Evolutionary conservation across 176 grass and related monocot species (phyloP), one percentile per base, ranked within the genome.

Genomic region (Elymus sibiricus): DNA sequence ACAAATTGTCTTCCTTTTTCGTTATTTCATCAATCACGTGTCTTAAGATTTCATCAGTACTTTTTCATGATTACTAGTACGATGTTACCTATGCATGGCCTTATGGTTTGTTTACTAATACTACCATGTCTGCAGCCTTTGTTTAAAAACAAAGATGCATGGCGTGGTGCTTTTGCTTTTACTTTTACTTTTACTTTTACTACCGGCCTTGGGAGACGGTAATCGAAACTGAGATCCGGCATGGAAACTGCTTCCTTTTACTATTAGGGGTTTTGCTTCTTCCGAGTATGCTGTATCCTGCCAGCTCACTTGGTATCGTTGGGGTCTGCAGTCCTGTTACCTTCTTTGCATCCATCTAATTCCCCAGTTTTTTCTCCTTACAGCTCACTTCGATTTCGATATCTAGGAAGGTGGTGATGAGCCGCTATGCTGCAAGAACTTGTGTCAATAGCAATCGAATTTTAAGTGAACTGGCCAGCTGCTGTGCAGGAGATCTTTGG

Each of bases 191-290:
- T 83, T 66, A 68, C 35, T 87, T 83, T 83, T 69, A 76, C 68
- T 53, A 53, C 49, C 66, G 37, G 5, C 47, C 68, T 80, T 69
- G 81, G 85, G 59, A 84, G 49, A 69, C 16, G 89, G 76, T 80
- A n/a, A 84, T 61, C 60, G 27, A 86, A 67, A 62, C 62, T 80
- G 76, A 87, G 89, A 87, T 87, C 85, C 87, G 38, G 49, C 85
- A 87, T 91, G 81, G 85, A 80, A 80, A 91, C 51, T 91, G 81
- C 85, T 91, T 87, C 85, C 89, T 87, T 91, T 87, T 68, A 80
- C 76, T 87, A 91, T 69, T 87, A 28, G 17, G 6, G 32, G 29
- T 60, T 79, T 91, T 80, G 85, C 38, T 74, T 76, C 76, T 67
- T 62, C 81, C 85, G 5, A 91, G 85, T 37, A 87, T 24, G 80